Conservation (phyloP, 1,139 yeast genomes). For the Pichia sp. region DNA sequence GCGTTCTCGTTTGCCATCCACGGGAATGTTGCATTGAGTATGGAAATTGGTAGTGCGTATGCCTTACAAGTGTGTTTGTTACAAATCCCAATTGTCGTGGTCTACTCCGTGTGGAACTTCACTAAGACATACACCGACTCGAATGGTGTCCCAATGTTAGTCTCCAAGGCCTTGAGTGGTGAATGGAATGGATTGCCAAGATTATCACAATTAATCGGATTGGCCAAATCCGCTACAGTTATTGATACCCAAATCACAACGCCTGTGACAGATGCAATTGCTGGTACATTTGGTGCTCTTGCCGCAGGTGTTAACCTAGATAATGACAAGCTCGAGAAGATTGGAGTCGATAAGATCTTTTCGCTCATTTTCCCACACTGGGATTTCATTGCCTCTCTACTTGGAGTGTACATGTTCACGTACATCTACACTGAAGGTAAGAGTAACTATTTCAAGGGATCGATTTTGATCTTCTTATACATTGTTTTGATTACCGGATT, state of each 20-base stretch:
- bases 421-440: conserved; percentile 97
- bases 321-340: conserved; percentile 2
- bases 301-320: background rate
- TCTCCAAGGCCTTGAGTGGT: conserved; percentile 1
- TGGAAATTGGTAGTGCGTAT: conserved; percentile 98
- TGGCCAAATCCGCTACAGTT: conserved; percentile 20
- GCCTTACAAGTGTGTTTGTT: conserved; percentile 95
- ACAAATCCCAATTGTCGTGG: conserved; percentile 88
- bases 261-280: conserved; percentile 1
- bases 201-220: conserved; percentile 10
- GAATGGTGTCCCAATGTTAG: conserved; percentile 3
- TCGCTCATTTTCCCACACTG: conserved; percentile 91
- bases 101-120: conserved; percentile 58
- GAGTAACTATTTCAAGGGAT: conserved; percentile 94
- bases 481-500: conserved; percentile 79
- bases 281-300: conserved; percentile 1
- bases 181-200: conserved; percentile 17
- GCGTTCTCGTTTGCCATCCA: conserved; percentile 96
- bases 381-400: conserved; percentile 87
- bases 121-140: conserved; percentile 8
- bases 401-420: conserved; percentile 86
- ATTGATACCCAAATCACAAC: conserved; percentile 17
- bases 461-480: conserved; percentile 79
- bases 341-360: conserved; percentile 49
- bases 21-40: conserved; percentile 92